Evolutionary conservation across 2,329 filamentous ascomycete genomes (phyloP).

Genomic region (Talaromyces sp.): DNA sequence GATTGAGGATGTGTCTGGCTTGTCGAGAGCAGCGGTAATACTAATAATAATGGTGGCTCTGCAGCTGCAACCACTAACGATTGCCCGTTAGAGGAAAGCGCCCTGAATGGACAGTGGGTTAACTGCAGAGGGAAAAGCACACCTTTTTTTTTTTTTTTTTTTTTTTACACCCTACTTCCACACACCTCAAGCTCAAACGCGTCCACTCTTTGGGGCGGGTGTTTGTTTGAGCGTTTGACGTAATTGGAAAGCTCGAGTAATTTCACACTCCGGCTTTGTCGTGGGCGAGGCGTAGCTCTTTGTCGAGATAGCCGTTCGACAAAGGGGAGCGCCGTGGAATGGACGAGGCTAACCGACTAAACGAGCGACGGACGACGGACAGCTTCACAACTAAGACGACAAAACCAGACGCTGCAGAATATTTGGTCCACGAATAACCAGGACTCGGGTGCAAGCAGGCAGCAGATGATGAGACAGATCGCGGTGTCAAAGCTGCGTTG

Average conservation of each 20-base stretch:
- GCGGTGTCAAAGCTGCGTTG: slow-evolving; percentile 6
- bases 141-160: not conserved
- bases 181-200: not conserved
- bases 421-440: not conserved
- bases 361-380: not conserved
- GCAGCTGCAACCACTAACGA: not conserved
- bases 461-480: not conserved
- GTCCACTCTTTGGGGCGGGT: not conserved
- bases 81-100: not conserved
- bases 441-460: not conserved
- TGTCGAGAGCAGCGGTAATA: not conserved
- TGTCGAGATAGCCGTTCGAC: not conserved
- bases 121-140: not conserved
- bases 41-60: not conserved
- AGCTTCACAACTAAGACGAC: not conserved
- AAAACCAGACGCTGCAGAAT: not conserved
- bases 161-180: not conserved
- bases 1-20: not conserved
- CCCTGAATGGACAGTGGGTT: not conserved
- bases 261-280: not conserved
- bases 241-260: not conserved
- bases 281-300: not conserved
- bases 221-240: not conserved
- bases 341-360: not conserved
- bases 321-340: not conserved